Evolutionary conservation across 495 filamentous ascomycete genomes (phyloP), one percentile per base, ranked within the genome.

Genomic region (Sphaerosporella brunnea): DNA sequence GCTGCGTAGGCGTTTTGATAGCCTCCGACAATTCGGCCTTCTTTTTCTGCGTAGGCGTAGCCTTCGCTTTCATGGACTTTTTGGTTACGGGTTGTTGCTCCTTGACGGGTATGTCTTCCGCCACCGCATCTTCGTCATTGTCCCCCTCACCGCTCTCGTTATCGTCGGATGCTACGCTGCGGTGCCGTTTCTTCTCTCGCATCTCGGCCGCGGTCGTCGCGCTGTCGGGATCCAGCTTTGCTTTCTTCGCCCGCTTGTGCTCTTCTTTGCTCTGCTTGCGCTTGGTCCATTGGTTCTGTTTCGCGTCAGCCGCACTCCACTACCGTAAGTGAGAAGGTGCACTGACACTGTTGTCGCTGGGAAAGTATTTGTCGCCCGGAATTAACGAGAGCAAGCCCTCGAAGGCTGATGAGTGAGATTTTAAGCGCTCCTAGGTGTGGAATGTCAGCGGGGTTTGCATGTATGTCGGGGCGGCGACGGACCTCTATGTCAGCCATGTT

Each of bases 281-380:
- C 62, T 75, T 77, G 64, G 77, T 72, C 82, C 82, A 87, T 75
- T 88, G 83, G 49, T 82, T 73, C 79, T 86, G 62, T 61, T 48
- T 55, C 53, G 40, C 52, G 48, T 32, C 28, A 32, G 28, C 28
- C 44, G 34, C 30, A 39, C 39, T 41, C 11, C 8, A 24, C 10
- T 24, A 46, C 39, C 4, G 10, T 16, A 11, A 13, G 28, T 26
- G 19, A 24, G 43, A 25, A 18, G 16, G 5, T 23, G 23, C 44
- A 78, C 84, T 54, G 79, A 94, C 86, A 66, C 68, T 86, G 34
- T 68, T 78, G 55, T 92, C 84, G 56, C 86, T 78, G 32, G 79
- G 83, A 60, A 90, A 93, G 65, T 94, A 94, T 55, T 81, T 76
- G 63, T 88, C 87, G 18, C 84, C 87, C 23, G 90, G 90, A 58